Evolutionary conservation across 2,329 filamentous ascomycete genomes (phyloP), one percentile per base, ranked within the genome.

Genomic region (Falciphora oryzae): DNA sequence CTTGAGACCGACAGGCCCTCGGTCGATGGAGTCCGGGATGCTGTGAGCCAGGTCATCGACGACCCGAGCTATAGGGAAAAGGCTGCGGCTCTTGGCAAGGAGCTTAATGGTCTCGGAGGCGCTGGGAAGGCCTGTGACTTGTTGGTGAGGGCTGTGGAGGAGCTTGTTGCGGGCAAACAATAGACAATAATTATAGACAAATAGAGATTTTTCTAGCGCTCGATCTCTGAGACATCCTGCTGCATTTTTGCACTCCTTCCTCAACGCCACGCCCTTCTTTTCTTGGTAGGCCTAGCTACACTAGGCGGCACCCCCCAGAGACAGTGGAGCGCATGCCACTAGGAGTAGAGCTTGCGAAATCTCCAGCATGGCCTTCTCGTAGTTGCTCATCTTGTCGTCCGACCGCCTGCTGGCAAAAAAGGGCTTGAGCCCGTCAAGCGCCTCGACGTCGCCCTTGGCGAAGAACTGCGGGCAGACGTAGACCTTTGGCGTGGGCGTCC

Each of bases 401-500:
- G 63, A 63, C 28, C 66, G 64, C 59, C 68, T 68, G 18, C 68
- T 64, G 5, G 16, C 38, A 50, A 70, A 71, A 59, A 68, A 71
- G 11, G 60, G 57, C 18, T 68, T 65, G 56, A 71, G 64, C 14
- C 68, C 64, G 4, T 50, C 53, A 32, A 71, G 64, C n/a, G 70
- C 70, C 18, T 69, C 70, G 44, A 64, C 64, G 65, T 70, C 70
- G 50, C 65, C 68, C 62, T 69, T 68, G 63, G 68, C 70, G 31
- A 69, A 70, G 16, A 67, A 68, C 29, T 66, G 67, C 7, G 70
- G 70, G 7, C 67, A 68, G 58, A 70, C 65, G 57, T 70, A 70
- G 59, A 71, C 66, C 59, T 71, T 71, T 14, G 69, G 66, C 11
- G 68, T 68, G 1, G 67, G 65, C 3, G 68, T 65, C 63, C 68